phyloP scores from a whole-genome alignment of 345 rosid genomes.

The Gossypium longicalyx region DNA sequence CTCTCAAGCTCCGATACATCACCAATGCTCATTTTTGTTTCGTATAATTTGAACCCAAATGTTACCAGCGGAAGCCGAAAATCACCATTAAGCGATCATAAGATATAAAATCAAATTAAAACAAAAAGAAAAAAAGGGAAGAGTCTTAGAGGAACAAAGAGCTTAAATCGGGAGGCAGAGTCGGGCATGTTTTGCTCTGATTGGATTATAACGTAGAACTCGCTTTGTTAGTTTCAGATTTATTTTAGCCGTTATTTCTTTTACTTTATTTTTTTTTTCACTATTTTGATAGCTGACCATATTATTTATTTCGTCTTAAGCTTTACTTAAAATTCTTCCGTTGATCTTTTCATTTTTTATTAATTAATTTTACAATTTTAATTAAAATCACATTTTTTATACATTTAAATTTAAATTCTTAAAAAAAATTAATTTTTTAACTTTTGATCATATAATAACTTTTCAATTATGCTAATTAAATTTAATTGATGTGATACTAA shows the following conservation, averaged over 20 bases:
- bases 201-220: constrained; percentile 15
- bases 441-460: too few relatives aligned
- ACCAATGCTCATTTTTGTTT: constrained; percentile 44
- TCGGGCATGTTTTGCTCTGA: neutral
- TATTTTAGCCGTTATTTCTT: neutral
- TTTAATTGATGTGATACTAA: too few relatives aligned
- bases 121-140: neutral
- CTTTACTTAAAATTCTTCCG: neutral
- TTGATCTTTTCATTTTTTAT: too few relatives aligned
- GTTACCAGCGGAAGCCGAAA: neutral
- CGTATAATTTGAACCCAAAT: neutral
- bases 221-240: constrained; percentile 30
- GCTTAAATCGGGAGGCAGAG: neutral
- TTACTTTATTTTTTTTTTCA: too few relatives aligned
- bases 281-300: too few relatives aligned
- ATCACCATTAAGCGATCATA: neutral
- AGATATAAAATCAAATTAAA: neutral
- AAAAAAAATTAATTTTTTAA: too few relatives aligned
- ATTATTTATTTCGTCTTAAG: neutral
- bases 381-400: too few relatives aligned
- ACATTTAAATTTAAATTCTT: too few relatives aligned
- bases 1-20: constrained; percentile 62
- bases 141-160: neutral
- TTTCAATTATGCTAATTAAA: too few relatives aligned
- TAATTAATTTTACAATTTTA: too few relatives aligned